These are phyloP conservation scores for Voacanga thouarsii DNA, from an alignment of 257 asterid genomes.

Conservation along the genomic window DNA sequence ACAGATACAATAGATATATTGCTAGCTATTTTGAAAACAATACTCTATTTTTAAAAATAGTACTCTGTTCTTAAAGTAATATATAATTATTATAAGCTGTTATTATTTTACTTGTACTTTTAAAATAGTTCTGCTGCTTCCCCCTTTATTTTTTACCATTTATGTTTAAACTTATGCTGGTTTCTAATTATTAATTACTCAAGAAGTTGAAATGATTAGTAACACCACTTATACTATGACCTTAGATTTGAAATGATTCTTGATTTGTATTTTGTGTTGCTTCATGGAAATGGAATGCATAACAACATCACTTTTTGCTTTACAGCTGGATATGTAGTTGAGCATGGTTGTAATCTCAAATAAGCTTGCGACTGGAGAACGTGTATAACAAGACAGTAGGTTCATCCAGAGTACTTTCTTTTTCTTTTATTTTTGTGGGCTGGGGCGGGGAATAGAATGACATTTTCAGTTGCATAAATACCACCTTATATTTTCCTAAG, in stretches of 20 bases:
- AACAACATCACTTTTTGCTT: not conserved
- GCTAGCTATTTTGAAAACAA: too few relatives aligned
- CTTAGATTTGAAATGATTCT: too few relatives aligned
- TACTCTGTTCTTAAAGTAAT: not conserved
- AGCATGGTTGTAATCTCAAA: not conserved
- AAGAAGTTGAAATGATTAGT: not conserved
- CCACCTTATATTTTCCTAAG: not conserved
- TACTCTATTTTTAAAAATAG: too few relatives aligned
- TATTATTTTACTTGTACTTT: not conserved
- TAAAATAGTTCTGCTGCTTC: not conserved
- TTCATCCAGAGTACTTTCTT: not conserved
- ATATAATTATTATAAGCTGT: not conserved
- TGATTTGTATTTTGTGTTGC: not conserved
- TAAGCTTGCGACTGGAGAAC: not conserved
- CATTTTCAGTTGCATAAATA: not conserved
- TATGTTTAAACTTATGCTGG: not conserved
- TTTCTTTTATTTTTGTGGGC: too few relatives aligned
- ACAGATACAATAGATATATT: too few relatives aligned
- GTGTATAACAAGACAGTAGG: not conserved
- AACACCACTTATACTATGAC: not conserved
- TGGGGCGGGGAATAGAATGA: too few relatives aligned
- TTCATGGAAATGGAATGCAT: not conserved
- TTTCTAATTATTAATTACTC: too few relatives aligned
- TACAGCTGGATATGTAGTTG: not conserved
- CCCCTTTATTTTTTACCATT: too few relatives aligned